These are phyloP conservation scores for Aspergillus diversus DNA, from an alignment of 495 filamentous ascomycete genomes.

Conservation along the genomic window DNA sequence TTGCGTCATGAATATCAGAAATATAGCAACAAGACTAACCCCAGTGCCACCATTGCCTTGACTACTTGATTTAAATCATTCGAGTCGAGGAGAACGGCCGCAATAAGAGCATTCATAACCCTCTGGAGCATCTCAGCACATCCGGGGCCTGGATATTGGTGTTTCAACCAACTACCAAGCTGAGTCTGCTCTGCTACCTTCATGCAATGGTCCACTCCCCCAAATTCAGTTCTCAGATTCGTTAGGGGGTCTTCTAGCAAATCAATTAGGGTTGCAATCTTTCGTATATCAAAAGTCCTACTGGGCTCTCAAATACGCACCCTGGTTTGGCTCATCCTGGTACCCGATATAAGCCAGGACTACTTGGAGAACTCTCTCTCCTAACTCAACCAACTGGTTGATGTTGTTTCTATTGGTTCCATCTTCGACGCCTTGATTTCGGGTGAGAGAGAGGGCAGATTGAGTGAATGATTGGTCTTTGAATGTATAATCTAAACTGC, in stretches of 20 bases:
- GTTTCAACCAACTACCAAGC: neutral
- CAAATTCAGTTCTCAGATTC: neutral
- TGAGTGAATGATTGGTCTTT: neutral
- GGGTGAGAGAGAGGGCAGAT: neutral
- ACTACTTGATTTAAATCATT: constrained; percentile 3
- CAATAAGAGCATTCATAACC: neutral
- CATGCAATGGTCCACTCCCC: neutral
- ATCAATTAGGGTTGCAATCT: neutral
- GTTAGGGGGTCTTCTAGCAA: neutral
- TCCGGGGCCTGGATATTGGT: neutral
- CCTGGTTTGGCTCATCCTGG: neutral
- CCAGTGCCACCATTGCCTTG: constrained; percentile 5
- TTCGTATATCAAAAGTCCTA: neutral
- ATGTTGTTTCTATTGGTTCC: neutral
- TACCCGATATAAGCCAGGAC: neutral
- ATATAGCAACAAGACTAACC: neutral
- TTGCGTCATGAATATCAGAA: neutral
- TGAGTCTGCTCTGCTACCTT: neutral
- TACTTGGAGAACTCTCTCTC: neutral
- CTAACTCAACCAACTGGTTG: neutral
- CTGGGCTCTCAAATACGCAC: neutral
- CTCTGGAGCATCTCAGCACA: neutral
- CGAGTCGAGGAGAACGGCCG: neutral
- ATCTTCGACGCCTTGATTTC: neutral
- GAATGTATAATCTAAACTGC: neutral